phyloP scores from a whole-genome alignment of 108 stramenopile species.

The Cyclotella baltica region DNA sequence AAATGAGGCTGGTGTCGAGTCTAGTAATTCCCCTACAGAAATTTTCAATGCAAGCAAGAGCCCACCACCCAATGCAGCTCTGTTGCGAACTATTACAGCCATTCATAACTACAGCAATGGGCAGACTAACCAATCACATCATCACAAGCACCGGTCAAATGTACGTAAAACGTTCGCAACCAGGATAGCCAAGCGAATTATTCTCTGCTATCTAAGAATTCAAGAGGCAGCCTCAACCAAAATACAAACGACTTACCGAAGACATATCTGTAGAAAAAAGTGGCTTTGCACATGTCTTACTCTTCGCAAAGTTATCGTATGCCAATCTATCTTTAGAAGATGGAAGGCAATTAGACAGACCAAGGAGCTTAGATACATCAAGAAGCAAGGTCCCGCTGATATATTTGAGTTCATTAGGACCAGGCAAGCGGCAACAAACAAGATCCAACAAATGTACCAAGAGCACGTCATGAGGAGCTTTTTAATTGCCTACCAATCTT shows the following conservation, averaged over 20 bases:
- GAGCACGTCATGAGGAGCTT: not conserved
- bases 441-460: constrained; percentile 10
- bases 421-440: not conserved
- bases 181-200: not conserved
- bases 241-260: not conserved
- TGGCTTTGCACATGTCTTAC: not conserved
- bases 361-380: not conserved
- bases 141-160: not conserved
- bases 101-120: not conserved
- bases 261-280: not conserved
- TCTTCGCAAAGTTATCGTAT: not conserved
- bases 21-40: not conserved
- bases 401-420: not conserved
- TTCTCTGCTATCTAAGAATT: not conserved
- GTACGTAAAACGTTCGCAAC: not conserved
- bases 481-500: not conserved
- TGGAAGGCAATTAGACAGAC: not conserved
- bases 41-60: not conserved
- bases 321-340: not conserved
- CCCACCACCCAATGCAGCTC: not conserved
- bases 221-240: not conserved
- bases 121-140: not conserved
- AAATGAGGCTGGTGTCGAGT: not conserved
- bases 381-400: not conserved
- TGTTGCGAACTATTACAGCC: not conserved